Evolutionary conservation across 2,329 filamentous ascomycete species (phyloP).

Genomic region (Sporothrix pallida): DNA sequence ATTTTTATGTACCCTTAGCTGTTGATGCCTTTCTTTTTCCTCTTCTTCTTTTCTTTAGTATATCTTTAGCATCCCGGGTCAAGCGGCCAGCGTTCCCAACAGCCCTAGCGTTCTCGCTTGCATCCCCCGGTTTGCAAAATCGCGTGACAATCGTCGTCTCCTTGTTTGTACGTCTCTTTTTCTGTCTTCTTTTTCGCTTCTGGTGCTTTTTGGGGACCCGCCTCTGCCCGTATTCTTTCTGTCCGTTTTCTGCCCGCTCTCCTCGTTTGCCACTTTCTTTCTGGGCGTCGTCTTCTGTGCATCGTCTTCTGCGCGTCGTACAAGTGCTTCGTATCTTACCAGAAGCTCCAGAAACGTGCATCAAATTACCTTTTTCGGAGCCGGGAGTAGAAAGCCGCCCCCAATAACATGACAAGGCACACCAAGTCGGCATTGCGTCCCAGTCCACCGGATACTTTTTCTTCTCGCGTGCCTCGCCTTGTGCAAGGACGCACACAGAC

Average conservation of each 20-base stretch:
- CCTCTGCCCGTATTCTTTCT: not conserved
- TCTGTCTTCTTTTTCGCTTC: not conserved
- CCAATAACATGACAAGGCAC: conserved; percentile 14
- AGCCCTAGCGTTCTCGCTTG: conserved; percentile 10
- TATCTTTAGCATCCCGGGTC: conserved; percentile 13
- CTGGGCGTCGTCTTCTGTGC: not conserved
- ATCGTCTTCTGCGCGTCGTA: not conserved
- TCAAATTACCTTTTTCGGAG: conserved; percentile 9
- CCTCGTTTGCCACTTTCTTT: not conserved
- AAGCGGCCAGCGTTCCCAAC: conserved; percentile 9
- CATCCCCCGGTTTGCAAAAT: not conserved
- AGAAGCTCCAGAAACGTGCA: not conserved
- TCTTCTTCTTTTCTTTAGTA: not conserved
- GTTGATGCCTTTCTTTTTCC: not conserved
- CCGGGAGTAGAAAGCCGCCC: conserved; percentile 1
- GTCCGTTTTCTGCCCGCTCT: not conserved
- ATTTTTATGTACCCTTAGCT: too few species aligned
- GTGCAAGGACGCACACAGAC: too few species aligned
- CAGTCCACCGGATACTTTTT: conserved; percentile 6
- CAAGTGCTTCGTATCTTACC: not conserved
- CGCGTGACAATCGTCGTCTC: not conserved
- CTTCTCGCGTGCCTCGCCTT: too few species aligned
- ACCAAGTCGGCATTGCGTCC: conserved; percentile 6
- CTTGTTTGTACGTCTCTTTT: not conserved
- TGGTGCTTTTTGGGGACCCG: not conserved